phyloP scores from a whole-genome alignment of 345 rosid genomes.

The Gossypium sturtianum region DNA sequence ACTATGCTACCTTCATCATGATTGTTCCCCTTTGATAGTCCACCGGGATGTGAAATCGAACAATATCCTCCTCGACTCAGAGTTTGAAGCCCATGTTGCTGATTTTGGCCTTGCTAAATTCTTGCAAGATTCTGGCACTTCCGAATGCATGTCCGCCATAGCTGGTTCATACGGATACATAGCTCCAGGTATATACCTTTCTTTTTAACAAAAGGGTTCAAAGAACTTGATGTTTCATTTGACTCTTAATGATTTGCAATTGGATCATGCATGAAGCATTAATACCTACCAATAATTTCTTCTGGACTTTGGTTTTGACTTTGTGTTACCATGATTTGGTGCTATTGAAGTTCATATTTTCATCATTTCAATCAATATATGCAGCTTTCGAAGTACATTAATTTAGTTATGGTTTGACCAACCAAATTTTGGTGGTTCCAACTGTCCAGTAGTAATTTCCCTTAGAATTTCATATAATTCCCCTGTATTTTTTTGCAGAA shows the following conservation, averaged over 20 bases:
- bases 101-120: constrained; percentile 93
- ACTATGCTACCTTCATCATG: constrained; percentile 83
- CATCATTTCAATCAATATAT: constrained; percentile 13
- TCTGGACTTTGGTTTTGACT: constrained; percentile 8
- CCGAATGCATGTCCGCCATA: constrained; percentile 94
- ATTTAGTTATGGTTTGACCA: constrained; percentile 15
- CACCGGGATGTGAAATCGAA: constrained; percentile 86
- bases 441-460: constrained; percentile 1
- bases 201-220: not conserved
- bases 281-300: not conserved
- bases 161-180: constrained; percentile 97
- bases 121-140: constrained; percentile 85
- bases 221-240: constrained; percentile 11
- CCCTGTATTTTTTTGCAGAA: constrained; percentile 39
- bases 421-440: constrained; percentile 8
- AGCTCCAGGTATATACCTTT: constrained; percentile 60
- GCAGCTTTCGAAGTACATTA: constrained; percentile 27
- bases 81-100: constrained; percentile 89
- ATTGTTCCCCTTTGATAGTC: constrained; percentile 82
- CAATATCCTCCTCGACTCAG: constrained; percentile 76
- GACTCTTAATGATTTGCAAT: not conserved
- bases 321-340: not conserved
- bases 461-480: not conserved
- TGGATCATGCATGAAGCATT: not conserved
- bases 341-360: constrained; percentile 9